Conservation (phyloP, 345 rosid genomes). For the Eucalyptus erythrocorys region DNA sequence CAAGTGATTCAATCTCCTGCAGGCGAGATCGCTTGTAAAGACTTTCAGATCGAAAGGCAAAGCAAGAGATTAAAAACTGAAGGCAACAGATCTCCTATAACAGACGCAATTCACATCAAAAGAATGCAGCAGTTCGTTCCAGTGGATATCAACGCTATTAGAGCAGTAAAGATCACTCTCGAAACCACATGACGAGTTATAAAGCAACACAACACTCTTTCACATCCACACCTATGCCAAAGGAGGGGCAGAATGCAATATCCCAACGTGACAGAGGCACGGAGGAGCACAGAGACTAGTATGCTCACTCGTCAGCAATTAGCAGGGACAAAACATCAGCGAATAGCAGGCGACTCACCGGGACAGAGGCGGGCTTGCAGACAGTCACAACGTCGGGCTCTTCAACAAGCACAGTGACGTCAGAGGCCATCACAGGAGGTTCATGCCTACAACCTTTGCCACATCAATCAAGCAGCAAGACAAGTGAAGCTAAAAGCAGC, state of each 20-base stretch:
- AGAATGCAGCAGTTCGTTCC: neutral
- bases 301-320: neutral
- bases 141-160: neutral
- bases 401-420: constrained; percentile 42
- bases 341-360: constrained; percentile 38
- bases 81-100: neutral
- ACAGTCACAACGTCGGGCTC: constrained; percentile 73
- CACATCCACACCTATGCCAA: neutral
- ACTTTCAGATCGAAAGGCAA: neutral
- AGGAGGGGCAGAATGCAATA: neutral
- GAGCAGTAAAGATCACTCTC: neutral
- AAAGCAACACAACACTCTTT: neutral
- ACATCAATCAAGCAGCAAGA: neutral
- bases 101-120: neutral
- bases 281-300: neutral
- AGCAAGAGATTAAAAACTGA: neutral
- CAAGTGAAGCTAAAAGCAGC: neutral
- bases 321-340: neutral
- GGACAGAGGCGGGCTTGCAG: constrained; percentile 83
- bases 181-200: neutral
- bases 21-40: neutral
- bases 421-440: constrained; percentile 70
- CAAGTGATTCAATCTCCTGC: neutral
- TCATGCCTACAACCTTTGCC: constrained; percentile 68
- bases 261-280: neutral